These are phyloP conservation scores for Aureobasidium subglaciale DNA, from an alignment of 2,329 filamentous ascomycete species.

Conservation along the genomic window DNA sequence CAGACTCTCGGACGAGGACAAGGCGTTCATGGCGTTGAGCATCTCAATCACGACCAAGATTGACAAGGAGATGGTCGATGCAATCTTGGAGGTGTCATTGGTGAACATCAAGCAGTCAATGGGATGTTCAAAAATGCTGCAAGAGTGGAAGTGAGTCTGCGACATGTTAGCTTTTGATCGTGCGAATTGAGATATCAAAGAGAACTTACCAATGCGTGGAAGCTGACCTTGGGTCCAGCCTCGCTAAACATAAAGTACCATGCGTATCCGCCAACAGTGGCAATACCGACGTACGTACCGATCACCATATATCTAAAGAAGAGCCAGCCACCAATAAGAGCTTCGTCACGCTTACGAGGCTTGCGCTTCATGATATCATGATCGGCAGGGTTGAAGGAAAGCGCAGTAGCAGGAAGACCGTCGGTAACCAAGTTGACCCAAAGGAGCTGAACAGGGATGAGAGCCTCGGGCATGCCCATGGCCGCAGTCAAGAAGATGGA, in stretches of 20 bases:
- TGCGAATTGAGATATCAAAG: neutral
- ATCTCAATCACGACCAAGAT: constrained; percentile 96
- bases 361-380: constrained; percentile 94
- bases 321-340: constrained; percentile 88
- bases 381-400: constrained; percentile 98
- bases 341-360: constrained; percentile 85
- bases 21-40: constrained; percentile 97
- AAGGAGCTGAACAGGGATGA: constrained; percentile 93
- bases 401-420: constrained; percentile 87
- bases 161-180: constrained; percentile 15
- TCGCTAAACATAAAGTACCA: constrained; percentile 99
- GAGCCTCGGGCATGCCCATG: constrained; percentile 91
- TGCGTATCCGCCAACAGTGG: constrained; percentile 94
- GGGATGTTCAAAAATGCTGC: constrained; percentile 74
- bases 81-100: constrained; percentile 77
- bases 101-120: constrained; percentile 90
- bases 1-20: constrained; percentile 90
- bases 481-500: constrained; percentile 98
- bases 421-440: constrained; percentile 99
- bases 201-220: constrained; percentile 65
- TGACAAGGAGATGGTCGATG: constrained; percentile 86
- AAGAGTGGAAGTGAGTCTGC: constrained; percentile 82
- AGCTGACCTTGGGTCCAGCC: constrained; percentile 81
- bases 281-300: constrained; percentile 86
- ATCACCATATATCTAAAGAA: constrained; percentile 98